Evolutionary conservation across 179 eudicot genomes (phyloP), one percentile per base, ranked within the genome.

Genomic region (Spinacia oleracea): DNA sequence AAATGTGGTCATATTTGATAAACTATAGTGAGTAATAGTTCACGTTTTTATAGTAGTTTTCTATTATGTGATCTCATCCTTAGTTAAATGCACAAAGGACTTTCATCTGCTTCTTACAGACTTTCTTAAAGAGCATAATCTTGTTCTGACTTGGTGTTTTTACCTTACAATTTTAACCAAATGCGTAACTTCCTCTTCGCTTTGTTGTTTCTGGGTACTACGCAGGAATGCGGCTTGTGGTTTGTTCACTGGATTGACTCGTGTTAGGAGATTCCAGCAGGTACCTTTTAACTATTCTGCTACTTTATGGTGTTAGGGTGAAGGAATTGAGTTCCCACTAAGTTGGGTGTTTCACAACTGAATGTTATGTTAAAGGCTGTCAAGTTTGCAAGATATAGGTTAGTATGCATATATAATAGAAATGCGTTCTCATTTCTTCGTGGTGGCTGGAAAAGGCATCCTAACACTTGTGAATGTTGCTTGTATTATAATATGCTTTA

Each of bases 241-340:
- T 1, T 18, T 4, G 53, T 20, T 48, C 15, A 15, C 2, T 11
- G 53, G 53, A 48, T 20, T 48, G 1, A 48, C 53, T 48, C 20
- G 53, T 0, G 20, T 48, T 20, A 11, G 53, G 3, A 48, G 53
- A 48, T 48, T 48, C 53, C 53, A 48, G 4, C 53, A 48, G 98
- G 98, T 95, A 87, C n/a, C 45, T 12, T 34, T 27, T 70, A 48
- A 42, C 34, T 78, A n/a, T 14, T 5, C 21, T 64, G 77, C 70
- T 18, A 40, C 29, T 46, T 51, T 32, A 5, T 71, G 35, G 9
- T 42, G 51, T 69, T 69, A 7, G 27, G 50, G 31, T 38, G 16
- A 23, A 25, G 55, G 34, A 69, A n/a, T 18, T 35, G 23, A 40
- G 6, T 65, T 40, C 23, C 48, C 46, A 25, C 70, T 34, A 21